Conservation (phyloP, 2,329 filamentous ascomycete genomes). For the Talaromyces atroroseus region DNA sequence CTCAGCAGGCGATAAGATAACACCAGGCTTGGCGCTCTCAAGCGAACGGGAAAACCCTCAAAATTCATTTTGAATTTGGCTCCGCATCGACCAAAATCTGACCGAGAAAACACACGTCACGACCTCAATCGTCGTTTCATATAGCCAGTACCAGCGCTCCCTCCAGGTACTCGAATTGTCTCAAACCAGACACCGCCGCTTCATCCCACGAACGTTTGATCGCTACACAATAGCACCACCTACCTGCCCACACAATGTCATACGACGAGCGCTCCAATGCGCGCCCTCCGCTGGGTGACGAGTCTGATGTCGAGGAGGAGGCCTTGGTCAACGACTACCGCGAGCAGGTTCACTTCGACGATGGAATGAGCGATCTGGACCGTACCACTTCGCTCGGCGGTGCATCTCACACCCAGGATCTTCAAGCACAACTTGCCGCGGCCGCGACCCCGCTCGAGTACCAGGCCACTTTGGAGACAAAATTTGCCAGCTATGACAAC, state of each 20-base stretch:
- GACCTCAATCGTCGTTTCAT: constrained; percentile 11
- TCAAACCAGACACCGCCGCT: background rate
- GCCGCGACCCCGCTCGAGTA: constrained; percentile 95
- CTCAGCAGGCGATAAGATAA: constrained; percentile 42
- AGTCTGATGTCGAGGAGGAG: constrained; percentile 95
- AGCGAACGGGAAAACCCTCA: constrained; percentile 41
- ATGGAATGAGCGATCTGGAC: constrained; percentile 76
- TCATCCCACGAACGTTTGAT: constrained; percentile 12
- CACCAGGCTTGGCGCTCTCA: constrained; percentile 29
- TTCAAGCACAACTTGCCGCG: constrained; percentile 84
- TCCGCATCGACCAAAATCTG: constrained; percentile 26
- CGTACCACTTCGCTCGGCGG: constrained; percentile 64
- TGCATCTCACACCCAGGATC: constrained; percentile 76
- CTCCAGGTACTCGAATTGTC: background rate
- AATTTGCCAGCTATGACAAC: constrained; percentile 98
- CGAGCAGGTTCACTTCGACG: constrained; percentile 92
- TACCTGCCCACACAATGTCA: constrained; percentile 36
- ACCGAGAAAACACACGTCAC: constrained; percentile 33
- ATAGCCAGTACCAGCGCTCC: background rate
- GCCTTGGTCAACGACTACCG: constrained; percentile 91
- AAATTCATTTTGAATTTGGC: constrained; percentile 32
- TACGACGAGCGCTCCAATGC: constrained; percentile 40
- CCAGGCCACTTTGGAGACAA: constrained; percentile 89
- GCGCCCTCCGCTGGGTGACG: constrained; percentile 56
- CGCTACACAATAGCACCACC: background rate